phyloP scores from a whole-genome alignment of 2,329 filamentous ascomycete species.

The Moelleriella libera region DNA sequence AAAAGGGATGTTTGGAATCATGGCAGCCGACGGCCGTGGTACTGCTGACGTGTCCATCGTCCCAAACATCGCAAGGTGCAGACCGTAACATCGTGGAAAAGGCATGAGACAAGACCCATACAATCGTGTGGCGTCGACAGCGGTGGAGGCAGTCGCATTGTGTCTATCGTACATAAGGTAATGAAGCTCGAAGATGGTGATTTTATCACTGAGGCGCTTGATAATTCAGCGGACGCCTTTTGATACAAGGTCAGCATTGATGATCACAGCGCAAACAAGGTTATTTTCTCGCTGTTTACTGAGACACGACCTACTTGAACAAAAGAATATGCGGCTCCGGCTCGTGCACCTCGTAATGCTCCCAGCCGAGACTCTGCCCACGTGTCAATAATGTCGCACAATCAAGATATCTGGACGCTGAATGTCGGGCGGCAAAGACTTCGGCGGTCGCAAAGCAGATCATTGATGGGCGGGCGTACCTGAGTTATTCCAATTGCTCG shows the following conservation, averaged over 20 bases:
- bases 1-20: neutral
- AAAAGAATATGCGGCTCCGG: slow-evolving; percentile 96
- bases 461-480: slow-evolving; percentile 33
- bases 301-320: slow-evolving; percentile 59
- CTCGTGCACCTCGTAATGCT: slow-evolving; percentile 98
- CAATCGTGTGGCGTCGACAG: slow-evolving; percentile 6
- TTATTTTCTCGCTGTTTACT: too few species aligned
- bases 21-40: neutral
- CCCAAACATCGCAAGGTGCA: slow-evolving; percentile 6
- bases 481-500: slow-evolving; percentile 92
- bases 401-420: neutral
- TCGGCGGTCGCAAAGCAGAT: neutral
- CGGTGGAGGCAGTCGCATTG: slow-evolving; percentile 2
- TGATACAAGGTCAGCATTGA: neutral
- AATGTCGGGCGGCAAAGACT: neutral
- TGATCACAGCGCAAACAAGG: neutral
- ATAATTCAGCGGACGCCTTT: slow-evolving; percentile 75
- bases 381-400: neutral
- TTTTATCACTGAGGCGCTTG: slow-evolving; percentile 46
- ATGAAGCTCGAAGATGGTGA: slow-evolving; percentile 2
- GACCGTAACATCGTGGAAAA: slow-evolving; percentile 9
- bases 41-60: slow-evolving; percentile 3
- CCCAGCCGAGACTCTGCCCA: slow-evolving; percentile 84
- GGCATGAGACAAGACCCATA: slow-evolving; percentile 8
- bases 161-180: slow-evolving; percentile 10